Evolutionary conservation across 2,329 filamentous ascomycete genomes (phyloP).

Genomic region (Aaosphaeria arxii): DNA sequence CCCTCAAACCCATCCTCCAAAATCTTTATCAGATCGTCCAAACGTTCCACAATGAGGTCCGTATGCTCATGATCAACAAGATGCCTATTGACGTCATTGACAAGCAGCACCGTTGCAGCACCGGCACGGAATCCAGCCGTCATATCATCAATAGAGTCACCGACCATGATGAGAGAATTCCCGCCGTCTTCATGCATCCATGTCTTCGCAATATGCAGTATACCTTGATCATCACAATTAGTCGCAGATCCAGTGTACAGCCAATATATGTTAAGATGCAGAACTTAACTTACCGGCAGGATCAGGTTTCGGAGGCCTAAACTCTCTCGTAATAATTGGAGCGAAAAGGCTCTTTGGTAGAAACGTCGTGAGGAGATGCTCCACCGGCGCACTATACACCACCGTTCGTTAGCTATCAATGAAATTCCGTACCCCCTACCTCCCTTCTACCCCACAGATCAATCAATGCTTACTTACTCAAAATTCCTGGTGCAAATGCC

Average conservation of each 20-base stretch:
- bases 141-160: constrained; percentile 84
- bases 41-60: constrained; percentile 63
- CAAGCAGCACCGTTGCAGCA: constrained; percentile 83
- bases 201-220: constrained; percentile 74
- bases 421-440: too few species aligned
- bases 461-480: constrained; percentile 29
- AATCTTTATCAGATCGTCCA: constrained; percentile 75
- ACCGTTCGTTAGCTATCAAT: too few species aligned
- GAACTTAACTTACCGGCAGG: constrained; percentile 56
- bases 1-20: constrained; percentile 73
- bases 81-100: constrained; percentile 75
- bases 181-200: constrained; percentile 56
- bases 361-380: constrained; percentile 72
- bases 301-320: constrained; percentile 78
- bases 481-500: constrained; percentile 96
- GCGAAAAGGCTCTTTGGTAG: constrained; percentile 65
- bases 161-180: constrained; percentile 51
- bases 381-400: constrained; percentile 55
- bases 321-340: constrained; percentile 82
- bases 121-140: constrained; percentile 79
- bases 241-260: too few species aligned
- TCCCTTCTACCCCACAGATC: too few species aligned
- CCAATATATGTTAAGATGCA: too few species aligned
- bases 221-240: constrained; percentile 40
- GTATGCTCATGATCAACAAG: constrained; percentile 71